A percentile compares a stretch with the other conserved stretches of the same genome.
Evolutionary conservation across 1,284 basidiomycete species (phyloP).

Genomic region (Testicularia cyperi): DNA sequence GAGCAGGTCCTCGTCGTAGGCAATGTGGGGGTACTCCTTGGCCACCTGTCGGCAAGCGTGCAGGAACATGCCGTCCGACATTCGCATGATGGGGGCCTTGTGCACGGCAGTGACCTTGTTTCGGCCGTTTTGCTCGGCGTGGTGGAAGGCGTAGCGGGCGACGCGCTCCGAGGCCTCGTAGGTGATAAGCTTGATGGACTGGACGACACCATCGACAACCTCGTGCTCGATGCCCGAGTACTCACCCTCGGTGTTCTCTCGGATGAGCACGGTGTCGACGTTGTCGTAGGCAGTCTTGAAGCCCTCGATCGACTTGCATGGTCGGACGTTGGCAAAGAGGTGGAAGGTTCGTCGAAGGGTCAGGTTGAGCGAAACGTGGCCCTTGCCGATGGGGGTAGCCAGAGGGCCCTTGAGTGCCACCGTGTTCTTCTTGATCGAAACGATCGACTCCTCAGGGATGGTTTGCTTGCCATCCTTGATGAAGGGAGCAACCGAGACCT

Average conservation of each 20-base stretch:
- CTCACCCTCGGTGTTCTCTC: constrained; percentile 99
- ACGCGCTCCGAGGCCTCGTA: constrained; percentile 99
- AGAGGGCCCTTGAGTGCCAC: constrained; percentile 87
- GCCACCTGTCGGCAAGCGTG: constrained; percentile 94
- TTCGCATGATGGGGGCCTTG: constrained; percentile 99
- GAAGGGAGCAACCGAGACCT: constrained; percentile 87
- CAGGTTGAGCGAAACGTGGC: constrained; percentile 96
- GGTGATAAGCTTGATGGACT: constrained; percentile 99
- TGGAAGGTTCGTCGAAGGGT: constrained; percentile 95
- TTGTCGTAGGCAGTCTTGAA: constrained; percentile 98
- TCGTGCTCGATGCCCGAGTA: constrained; percentile 99
- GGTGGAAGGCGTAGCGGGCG: constrained; percentile 97
- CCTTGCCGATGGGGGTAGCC: constrained; percentile 82
- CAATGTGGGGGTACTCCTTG: constrained; percentile 89
- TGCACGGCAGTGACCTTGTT: constrained; percentile 97
- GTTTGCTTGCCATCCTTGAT: constrained; percentile 92
- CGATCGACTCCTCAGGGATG: constrained; percentile 89
- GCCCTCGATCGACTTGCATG: constrained; percentile 91
- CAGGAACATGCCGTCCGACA: constrained; percentile 99
- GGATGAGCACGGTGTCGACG: constrained; percentile 96
- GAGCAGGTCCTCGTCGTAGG: constrained; percentile 94
- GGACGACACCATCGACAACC: constrained; percentile 95
- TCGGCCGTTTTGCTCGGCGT: constrained; percentile 82
- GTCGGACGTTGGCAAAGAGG: constrained; percentile 96
- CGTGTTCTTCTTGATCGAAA: constrained; percentile 92